Evolutionary conservation across 2,329 filamentous ascomycete species (phyloP).

Genomic region (Alternaria gansuensis): DNA sequence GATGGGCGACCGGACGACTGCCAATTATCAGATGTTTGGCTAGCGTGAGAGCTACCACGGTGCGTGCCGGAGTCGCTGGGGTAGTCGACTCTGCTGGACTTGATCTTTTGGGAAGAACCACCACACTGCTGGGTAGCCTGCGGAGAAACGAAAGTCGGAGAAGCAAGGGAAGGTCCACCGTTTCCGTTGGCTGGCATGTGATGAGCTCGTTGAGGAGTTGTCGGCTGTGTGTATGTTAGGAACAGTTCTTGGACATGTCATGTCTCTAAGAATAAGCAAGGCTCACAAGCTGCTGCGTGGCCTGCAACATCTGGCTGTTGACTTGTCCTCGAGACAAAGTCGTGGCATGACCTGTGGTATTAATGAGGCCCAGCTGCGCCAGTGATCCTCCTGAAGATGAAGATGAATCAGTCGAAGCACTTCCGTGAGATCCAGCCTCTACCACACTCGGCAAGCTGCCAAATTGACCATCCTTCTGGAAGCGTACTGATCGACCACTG

Average conservation of each 20-base stretch:
- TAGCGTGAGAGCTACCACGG: slow-evolving; percentile 13
- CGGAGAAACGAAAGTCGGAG: slow-evolving; percentile 10
- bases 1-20: slow-evolving; percentile 11
- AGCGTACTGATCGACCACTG: slow-evolving; percentile 6
- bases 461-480: slow-evolving; percentile 15
- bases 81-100: slow-evolving; percentile 2
- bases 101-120: slow-evolving; percentile 18
- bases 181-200: neutral
- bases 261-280: neutral
- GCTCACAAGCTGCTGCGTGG: slow-evolving; percentile 23
- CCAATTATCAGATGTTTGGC: slow-evolving; percentile 13
- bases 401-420: slow-evolving; percentile 20
- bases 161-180: neutral
- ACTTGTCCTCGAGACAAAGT: slow-evolving; percentile 14
- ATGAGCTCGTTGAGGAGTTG: slow-evolving; percentile 17
- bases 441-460: slow-evolving; percentile 12
- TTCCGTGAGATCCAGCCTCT: slow-evolving; percentile 20
- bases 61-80: slow-evolving; percentile 1
- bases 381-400: slow-evolving; percentile 26
- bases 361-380: slow-evolving; percentile 10
- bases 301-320: slow-evolving; percentile 3
- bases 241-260: neutral
- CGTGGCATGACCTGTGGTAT: neutral
- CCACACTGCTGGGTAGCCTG: slow-evolving; percentile 8
- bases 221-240: slow-evolving; percentile 9